Conservation (phyloP, 2,329 filamentous ascomycete genomes). For the Phaeosphaeriaceae sp. region DNA sequence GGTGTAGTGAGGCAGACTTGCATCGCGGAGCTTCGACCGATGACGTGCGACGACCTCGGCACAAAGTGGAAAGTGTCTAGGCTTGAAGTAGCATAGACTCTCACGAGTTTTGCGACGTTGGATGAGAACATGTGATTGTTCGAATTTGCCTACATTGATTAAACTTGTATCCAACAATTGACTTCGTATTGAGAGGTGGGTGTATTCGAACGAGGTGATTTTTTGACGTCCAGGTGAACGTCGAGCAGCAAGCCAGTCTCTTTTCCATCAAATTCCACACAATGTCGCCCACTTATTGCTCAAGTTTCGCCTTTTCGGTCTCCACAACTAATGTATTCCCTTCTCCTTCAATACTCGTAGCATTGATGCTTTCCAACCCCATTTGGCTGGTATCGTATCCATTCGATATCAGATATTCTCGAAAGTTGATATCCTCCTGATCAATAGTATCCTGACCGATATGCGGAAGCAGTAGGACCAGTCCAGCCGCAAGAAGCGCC, state of each 20-base stretch:
- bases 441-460: conserved; percentile 86
- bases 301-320: neutral
- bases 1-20: conserved; percentile 4
- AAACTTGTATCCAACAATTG: too few relatives aligned
- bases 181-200: too few relatives aligned
- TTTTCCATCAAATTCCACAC: too few relatives aligned
- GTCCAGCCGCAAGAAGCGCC: conserved; percentile 73
- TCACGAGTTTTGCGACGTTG: too few relatives aligned
- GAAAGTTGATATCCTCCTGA: conserved; percentile 76
- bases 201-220: too few relatives aligned
- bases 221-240: too few relatives aligned
- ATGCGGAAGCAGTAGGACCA: conserved; percentile 72
- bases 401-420: conserved; percentile 71
- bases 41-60: conserved; percentile 6
- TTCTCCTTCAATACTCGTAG: conserved; percentile 14
- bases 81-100: too few relatives aligned
- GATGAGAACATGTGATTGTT: too few relatives aligned
- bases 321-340: neutral
- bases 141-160: too few relatives aligned
- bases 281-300: neutral
- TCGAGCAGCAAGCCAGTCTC: too few relatives aligned
- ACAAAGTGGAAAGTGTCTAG: too few relatives aligned
- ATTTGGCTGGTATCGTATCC: conserved; percentile 75
- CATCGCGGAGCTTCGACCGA: conserved; percentile 8
- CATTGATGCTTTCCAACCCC: conserved; percentile 45